Base-by-base conservation (phyloP, 1,284 basidiomycete genomes). In the Tilletia setariae region DNA sequence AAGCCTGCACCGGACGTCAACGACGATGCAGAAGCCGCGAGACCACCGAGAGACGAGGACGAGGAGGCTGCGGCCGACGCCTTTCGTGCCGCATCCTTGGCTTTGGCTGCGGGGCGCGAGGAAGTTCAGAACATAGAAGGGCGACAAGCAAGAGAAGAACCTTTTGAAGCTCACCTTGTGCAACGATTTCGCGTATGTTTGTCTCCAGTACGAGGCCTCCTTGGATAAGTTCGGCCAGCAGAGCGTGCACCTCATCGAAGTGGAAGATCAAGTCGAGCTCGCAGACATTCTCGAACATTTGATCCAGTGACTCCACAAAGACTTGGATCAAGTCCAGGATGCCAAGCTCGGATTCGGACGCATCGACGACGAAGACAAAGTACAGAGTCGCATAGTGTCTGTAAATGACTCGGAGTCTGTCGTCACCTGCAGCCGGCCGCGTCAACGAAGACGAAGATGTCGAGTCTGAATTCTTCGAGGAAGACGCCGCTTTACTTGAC, bases 211-310 rank as follows among this genome's bases (percentile, higher is more conserved):
- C 96, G 40, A 98, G 86, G 0, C 96, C 96, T 32, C 94, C 96
- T 84, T 98, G 94, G 35, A 99, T 92, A 63, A 98, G 90, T 84
- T 98, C 95, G 43, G 90, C 87, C 59, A 99, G 87, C 63, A 98
- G 93, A 74, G 95, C 91, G 79, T 98, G 94, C 7, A 93, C 93
- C 92, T 93, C 77, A 83, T 98, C 95, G 79, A 97, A 98, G 84
- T 98, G 93, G 83, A 98, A 98, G 68, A 98, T 95, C 30, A 99
- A 86, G 83, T 99, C 96, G 59, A 99, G 86, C 84, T 99, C 96
- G 85, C 96, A 98, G 0, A 99, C 96, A 79, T 98, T 98, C 85
- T 97, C 94, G 80, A 98, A 99, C 28, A 92, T 90, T 59, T 93
- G 87, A 83, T 99, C 96, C 32, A 99, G 86, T 0, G 92, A 90